These are phyloP conservation scores for Globisporangium viniferum DNA, from an alignment of 352 stramenopile species.

Conservation along the genomic window DNA sequence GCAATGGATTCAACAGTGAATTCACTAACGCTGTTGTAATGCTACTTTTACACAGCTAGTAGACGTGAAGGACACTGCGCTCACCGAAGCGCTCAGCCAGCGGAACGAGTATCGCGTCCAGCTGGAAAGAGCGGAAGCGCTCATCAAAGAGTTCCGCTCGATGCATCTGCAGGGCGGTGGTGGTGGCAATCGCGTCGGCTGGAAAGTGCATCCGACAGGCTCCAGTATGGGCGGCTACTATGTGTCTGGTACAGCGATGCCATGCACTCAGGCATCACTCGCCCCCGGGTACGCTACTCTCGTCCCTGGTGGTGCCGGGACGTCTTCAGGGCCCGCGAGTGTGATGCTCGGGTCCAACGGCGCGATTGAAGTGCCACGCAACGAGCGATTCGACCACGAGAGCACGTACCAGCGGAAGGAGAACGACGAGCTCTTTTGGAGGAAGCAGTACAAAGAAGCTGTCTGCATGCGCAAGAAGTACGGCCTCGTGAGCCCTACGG, in stretches of 20 bases:
- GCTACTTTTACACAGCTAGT: slow-evolving; percentile 26
- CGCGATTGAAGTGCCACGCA: slow-evolving; percentile 32
- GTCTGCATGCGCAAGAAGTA: slow-evolving; percentile 50
- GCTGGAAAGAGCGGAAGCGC: slow-evolving; percentile 39
- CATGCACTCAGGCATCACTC: slow-evolving; percentile 22
- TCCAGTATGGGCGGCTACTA: slow-evolving; percentile 17
- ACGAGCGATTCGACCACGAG: slow-evolving; percentile 45
- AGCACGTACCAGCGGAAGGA: slow-evolving; percentile 46
- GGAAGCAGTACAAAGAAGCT: slow-evolving; percentile 54
- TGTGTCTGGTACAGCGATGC: slow-evolving; percentile 9
- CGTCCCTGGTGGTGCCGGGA: not conserved
- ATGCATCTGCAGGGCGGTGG: slow-evolving; percentile 23
- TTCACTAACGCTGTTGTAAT: not conserved
- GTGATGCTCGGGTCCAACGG: slow-evolving; percentile 24
- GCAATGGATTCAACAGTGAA: not conserved
- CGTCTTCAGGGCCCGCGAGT: slow-evolving; percentile 2
- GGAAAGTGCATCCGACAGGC: slow-evolving; percentile 11
- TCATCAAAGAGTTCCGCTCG: slow-evolving; percentile 37
- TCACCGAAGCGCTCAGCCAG: slow-evolving; percentile 54
- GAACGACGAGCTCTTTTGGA: slow-evolving; percentile 42
- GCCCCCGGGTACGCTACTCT: slow-evolving; percentile 8
- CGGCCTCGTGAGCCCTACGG: slow-evolving; percentile 11
- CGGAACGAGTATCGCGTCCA: slow-evolving; percentile 49
- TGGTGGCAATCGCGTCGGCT: slow-evolving; percentile 13
- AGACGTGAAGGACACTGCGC: slow-evolving; percentile 48